Percentiles rank a stretch among this genome's conserved stretches.
Evolutionary conservation across 495 filamentous ascomycete genomes (phyloP).

Genomic region (Penicillium tannophilum): DNA sequence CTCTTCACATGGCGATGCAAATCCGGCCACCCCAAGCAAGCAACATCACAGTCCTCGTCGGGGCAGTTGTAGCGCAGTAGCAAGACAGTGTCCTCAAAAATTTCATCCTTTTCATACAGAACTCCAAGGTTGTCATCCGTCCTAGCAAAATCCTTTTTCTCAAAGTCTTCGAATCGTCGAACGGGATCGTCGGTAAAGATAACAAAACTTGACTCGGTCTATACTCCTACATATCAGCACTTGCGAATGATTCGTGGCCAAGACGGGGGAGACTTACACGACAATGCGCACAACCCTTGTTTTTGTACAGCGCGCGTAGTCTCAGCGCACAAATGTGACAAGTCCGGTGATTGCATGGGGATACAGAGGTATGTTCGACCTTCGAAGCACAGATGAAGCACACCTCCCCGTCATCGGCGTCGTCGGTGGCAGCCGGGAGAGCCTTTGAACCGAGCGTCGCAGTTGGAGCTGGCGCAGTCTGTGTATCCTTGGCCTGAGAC

Average conservation of each 20-base stretch:
- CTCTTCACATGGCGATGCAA: constrained; percentile 86
- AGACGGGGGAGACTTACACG: constrained; percentile 57
- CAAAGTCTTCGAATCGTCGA: constrained; percentile 84
- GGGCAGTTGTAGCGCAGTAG: constrained; percentile 96
- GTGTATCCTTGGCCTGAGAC: constrained; percentile 12
- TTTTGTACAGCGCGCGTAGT: constrained; percentile 91
- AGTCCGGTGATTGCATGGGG: constrained; percentile 92
- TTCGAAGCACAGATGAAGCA: constrained; percentile 97
- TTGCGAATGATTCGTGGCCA: constrained; percentile 8
- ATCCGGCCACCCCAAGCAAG: constrained; percentile 90
- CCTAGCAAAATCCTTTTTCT: constrained; percentile 66
- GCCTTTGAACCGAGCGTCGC: constrained; percentile 23
- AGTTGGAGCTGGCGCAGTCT: constrained; percentile 9
- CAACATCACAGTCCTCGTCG: constrained; percentile 79
- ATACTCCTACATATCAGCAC: background rate
- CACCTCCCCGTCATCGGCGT: constrained; percentile 72
- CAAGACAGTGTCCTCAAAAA: constrained; percentile 82
- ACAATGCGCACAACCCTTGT: constrained; percentile 91
- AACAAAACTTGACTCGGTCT: constrained; percentile 81
- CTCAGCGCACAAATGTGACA: constrained; percentile 94
- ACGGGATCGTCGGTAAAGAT: constrained; percentile 83
- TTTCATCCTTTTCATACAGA: constrained; percentile 80
- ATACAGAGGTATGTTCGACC: constrained; percentile 79
- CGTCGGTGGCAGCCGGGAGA: constrained; percentile 38
- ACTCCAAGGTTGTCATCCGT: constrained; percentile 86